These are phyloP conservation scores for Cystobasidium pallidum DNA, from an alignment of 1,284 basidiomycete genomes.

Conservation along the genomic window DNA sequence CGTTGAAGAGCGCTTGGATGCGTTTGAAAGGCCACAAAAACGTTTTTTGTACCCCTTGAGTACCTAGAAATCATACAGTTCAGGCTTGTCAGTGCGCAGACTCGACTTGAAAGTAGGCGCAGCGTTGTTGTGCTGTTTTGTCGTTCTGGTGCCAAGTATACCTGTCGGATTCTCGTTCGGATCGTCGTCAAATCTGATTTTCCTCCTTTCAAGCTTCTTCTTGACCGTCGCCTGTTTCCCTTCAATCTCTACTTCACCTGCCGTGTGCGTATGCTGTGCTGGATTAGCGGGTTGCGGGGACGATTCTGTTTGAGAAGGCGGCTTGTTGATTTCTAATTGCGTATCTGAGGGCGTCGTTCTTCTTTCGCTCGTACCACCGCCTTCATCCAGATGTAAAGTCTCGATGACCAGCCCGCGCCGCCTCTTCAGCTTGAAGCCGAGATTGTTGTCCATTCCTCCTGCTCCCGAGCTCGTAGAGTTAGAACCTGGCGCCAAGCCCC, in stretches of 20 bases:
- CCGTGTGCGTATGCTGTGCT: conserved; percentile 43
- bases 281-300: conserved; percentile 48
- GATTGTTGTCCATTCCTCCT: conserved; percentile 73
- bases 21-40: too few relatives aligned
- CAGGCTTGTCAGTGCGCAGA: conserved; percentile 57
- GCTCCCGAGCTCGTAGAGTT: conserved; percentile 66
- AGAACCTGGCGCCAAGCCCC: conserved; percentile 62
- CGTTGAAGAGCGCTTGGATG: neutral
- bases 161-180: conserved; percentile 39
- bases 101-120: conserved; percentile 4
- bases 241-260: conserved; percentile 42
- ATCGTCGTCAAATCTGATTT: conserved; percentile 46
- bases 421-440: conserved; percentile 90
- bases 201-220: conserved; percentile 46
- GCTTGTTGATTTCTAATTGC: conserved; percentile 44
- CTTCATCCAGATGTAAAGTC: conserved; percentile 88
- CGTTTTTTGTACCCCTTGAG: neutral
- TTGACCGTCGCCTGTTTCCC: conserved; percentile 39
- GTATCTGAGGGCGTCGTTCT: conserved; percentile 65
- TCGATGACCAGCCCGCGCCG: conserved; percentile 80
- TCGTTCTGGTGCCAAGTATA: conserved; percentile 18
- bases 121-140: too few relatives aligned
- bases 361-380: conserved; percentile 85
- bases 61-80: conserved; percentile 60
- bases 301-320: neutral